Conservation (phyloP, 2,329 filamentous ascomycete genomes). For the Ophiostoma triangulosporum region DNA sequence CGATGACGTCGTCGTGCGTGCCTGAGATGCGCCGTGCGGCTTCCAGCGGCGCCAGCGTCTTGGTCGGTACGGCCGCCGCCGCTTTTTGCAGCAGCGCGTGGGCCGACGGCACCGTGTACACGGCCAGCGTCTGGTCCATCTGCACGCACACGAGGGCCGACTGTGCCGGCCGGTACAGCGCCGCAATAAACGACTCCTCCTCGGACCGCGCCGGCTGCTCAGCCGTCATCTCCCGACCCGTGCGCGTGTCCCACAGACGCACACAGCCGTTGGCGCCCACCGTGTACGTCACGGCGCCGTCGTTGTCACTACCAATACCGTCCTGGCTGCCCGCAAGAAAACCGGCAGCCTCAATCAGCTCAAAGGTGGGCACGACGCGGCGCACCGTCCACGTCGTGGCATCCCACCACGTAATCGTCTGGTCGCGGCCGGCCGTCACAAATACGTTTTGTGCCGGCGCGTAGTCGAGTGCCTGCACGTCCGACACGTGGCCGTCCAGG, state of each 20-base stretch:
- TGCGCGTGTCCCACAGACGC: constrained; percentile 69
- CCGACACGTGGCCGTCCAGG: constrained; percentile 85
- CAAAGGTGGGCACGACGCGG: constrained; percentile 70
- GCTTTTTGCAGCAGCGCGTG: constrained; percentile 16
- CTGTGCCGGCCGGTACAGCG: constrained; percentile 51
- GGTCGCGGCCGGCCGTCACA: constrained; percentile 78
- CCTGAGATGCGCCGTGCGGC: constrained; percentile 75
- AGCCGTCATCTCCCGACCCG: constrained; percentile 64
- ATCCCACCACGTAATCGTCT: constrained; percentile 90
- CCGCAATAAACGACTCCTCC: constrained; percentile 55
- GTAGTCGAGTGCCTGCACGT: constrained; percentile 79
- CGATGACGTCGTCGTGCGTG: constrained; percentile 95
- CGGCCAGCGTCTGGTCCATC: constrained; percentile 72
- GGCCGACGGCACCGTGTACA: constrained; percentile 43
- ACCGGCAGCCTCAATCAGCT: constrained; percentile 71
- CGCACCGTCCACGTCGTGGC: constrained; percentile 69
- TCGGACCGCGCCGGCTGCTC: constrained; percentile 52
- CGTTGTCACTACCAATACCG: neutral
- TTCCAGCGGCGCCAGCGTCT: constrained; percentile 25
- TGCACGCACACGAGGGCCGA: constrained; percentile 70
- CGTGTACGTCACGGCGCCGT: constrained; percentile 52
- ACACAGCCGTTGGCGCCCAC: constrained; percentile 74
- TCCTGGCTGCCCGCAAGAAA: constrained; percentile 45
- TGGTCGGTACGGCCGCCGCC: neutral
- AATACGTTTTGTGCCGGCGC: constrained; percentile 60